These are phyloP conservation scores for Endothia cerciana DNA, from an alignment of 2,329 filamentous ascomycete species.

Conservation along the genomic window DNA sequence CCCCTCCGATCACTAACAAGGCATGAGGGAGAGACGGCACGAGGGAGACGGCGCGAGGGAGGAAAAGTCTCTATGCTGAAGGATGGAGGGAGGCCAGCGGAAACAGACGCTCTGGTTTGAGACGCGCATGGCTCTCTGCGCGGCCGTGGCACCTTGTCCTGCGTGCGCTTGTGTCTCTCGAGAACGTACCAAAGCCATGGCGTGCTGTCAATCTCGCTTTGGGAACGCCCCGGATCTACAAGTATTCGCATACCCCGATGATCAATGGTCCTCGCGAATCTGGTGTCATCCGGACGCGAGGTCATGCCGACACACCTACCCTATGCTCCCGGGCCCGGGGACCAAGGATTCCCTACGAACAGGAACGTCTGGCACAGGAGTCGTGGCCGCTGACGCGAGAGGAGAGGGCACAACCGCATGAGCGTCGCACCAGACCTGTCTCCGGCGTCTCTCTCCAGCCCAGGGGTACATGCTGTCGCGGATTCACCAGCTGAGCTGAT, in stretches of 20 bases:
- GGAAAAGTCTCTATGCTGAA: not conserved
- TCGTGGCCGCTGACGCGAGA: not conserved
- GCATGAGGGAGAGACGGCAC: too few species aligned
- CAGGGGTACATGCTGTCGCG: conserved; percentile 3
- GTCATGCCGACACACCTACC: conserved; percentile 12
- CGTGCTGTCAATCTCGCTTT: conserved; percentile 29
- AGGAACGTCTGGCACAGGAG: too few species aligned
- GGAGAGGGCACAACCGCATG: conserved; percentile 1
- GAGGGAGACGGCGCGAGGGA: not conserved
- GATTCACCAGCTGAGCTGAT: not conserved
- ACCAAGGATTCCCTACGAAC: not conserved
- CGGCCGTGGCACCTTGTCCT: not conserved
- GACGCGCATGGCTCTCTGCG: conserved; percentile 16
- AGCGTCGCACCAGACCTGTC: conserved; percentile 10
- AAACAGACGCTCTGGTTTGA: conserved; percentile 17
- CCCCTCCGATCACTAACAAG: too few species aligned
- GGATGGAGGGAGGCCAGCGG: not conserved
- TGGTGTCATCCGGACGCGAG: conserved; percentile 21
- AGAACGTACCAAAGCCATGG: conserved; percentile 18
- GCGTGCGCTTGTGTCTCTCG: not conserved
- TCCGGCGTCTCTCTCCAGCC: not conserved
- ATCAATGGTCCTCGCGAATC: conserved; percentile 28
- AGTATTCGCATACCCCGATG: not conserved
- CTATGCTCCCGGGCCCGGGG: not conserved
- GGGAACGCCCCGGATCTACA: conserved; percentile 35